Conservation (phyloP, 768 basidiomycete species). For the Epithele typhae region DNA sequence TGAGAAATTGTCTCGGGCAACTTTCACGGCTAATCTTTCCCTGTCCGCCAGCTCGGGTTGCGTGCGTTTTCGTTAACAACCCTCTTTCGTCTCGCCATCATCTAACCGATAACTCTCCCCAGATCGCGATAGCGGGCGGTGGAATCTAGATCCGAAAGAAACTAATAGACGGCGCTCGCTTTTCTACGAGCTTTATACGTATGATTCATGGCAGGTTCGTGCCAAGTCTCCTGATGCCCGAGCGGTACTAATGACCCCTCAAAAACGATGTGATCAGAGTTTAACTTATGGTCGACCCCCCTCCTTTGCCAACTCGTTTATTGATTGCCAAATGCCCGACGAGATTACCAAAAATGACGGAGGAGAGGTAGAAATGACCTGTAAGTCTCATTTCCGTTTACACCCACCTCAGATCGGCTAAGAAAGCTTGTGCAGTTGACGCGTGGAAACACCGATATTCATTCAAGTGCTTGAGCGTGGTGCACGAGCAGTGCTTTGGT, state of each 20-base stretch:
- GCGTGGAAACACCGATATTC: conserved; percentile 70
- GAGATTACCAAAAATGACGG: conserved; percentile 38
- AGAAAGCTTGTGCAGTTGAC: conserved; percentile 35
- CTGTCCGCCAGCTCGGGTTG: conserved; percentile 49
- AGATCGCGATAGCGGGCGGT: conserved; percentile 69
- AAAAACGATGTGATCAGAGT: conserved; percentile 40
- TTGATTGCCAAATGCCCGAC: conserved; percentile 46
- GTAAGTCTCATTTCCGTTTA: conserved; percentile 32
- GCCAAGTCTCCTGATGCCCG: not conserved
- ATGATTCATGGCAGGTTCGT: conserved; percentile 67
- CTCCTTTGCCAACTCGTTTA: conserved; percentile 52
- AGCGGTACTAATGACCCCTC: not conserved
- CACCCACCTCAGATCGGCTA: too few species aligned
- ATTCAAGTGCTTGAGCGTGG: conserved; percentile 55
- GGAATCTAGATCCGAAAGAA: conserved; percentile 54
- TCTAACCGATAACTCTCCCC: not conserved
- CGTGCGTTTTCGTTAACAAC: conserved; percentile 41
- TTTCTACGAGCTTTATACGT: conserved; percentile 63
- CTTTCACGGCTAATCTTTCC: conserved; percentile 6
- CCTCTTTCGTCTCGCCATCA: not conserved
- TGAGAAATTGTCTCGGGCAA: not conserved
- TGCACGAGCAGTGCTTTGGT: conserved; percentile 67
- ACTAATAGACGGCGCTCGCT: conserved; percentile 55
- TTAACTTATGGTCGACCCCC: conserved; percentile 70
- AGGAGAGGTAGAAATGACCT: conserved; percentile 59